Evolutionary conservation across 225 moss, liverwort and hornwort genomes (phyloP), one percentile per base, ranked within the genome.

Genomic region (Climacium dendroides): DNA sequence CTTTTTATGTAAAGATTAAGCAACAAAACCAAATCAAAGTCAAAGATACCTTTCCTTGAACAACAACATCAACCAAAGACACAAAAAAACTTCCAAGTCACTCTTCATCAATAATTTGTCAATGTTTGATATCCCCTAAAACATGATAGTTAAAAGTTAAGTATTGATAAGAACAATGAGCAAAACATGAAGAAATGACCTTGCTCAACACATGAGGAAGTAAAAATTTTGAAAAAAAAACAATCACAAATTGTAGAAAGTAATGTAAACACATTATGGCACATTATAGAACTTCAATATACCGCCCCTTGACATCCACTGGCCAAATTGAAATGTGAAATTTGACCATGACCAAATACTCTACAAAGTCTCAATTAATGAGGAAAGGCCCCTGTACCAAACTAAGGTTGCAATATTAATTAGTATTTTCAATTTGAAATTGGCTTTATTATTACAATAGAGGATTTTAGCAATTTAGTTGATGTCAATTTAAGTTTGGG

Each of bases 31-130:
- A 13, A 70, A 24, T 69, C 7, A 69, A 39, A 41, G 9, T 19
- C 5, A 74, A 30, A 0, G 5, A 3, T 50, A 50, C 0, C 13
- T 4, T 13, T 30, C 2, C 0, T 32, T 12, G 2, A 32, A 50
- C 6, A 12, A 15, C 20, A 50, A 34, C 9, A 29, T 20, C 20
- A 20, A 19, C 7, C 20, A 50, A 50, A 13, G 5, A 34, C 3
- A 7, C 6, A 29, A 47, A 30, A 19, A 30, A 16, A 0, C 48
- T 12, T 32, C 1, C 1, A 19, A 73, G 19, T 0, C 4, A 73
- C 2, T 47, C 19, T 0, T 73, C 0, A 30, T 0, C 2, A 10
- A 5, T 7, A 74, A 48, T 5, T 19, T 74, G 0, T 3, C 0
- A 50, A 1, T 19, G 13, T 30, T 50, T 13, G 32, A 32, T 19